These are phyloP conservation scores for Wakefieldia striispora DNA, from an alignment of 768 basidiomycete genomes.

Conservation along the genomic window DNA sequence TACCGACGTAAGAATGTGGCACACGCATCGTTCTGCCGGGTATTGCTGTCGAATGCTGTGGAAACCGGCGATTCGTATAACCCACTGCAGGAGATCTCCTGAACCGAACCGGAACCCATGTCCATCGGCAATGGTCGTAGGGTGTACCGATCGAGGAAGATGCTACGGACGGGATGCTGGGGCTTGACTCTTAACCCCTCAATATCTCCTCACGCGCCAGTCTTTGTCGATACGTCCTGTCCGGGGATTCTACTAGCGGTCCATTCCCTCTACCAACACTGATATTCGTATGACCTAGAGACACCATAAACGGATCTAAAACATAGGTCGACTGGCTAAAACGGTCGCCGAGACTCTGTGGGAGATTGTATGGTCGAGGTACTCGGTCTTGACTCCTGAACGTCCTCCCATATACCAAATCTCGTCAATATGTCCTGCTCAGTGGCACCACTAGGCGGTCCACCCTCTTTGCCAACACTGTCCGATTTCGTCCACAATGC, in stretches of 20 bases:
- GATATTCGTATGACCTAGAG: not conserved
- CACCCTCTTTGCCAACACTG: not conserved
- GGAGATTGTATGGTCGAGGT: not conserved
- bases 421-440: constrained; percentile 20
- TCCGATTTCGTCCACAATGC: constrained; percentile 11
- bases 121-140: not conserved
- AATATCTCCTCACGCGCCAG: too few species aligned
- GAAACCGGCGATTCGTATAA: not conserved
- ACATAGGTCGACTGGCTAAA: not conserved
- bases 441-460: too few species aligned
- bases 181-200: too few species aligned
- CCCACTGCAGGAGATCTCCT: not conserved
- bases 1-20: not conserved
- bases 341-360: not conserved
- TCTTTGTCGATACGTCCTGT: too few species aligned
- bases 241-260: too few species aligned
- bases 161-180: too few species aligned
- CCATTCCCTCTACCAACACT: not conserved
- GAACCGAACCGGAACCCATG: not conserved
- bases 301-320: not conserved
- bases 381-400: not conserved
- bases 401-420: constrained; percentile 17
- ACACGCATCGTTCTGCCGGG: too few species aligned
- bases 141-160: too few species aligned
- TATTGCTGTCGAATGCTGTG: not conserved